Evolutionary conservation across 371 early-diverging fungal genomes (phyloP), one percentile per base, ranked within the genome.

Genomic region (Spiromyces aspiralis): DNA sequence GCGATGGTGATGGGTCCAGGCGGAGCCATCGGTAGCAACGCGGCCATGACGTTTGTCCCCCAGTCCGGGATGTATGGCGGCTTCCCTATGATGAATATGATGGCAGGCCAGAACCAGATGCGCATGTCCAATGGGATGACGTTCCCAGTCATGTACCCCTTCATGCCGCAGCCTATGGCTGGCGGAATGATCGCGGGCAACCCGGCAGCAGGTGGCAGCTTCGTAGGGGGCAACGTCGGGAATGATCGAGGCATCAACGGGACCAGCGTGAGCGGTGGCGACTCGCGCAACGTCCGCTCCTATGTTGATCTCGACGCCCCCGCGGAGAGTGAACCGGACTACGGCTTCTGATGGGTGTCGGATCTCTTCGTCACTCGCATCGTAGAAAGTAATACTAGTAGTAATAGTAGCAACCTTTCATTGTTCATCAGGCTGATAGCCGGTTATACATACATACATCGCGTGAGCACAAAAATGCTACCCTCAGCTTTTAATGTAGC

Each of bases 231-330:
- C 54, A 57, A 52, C 53, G 53, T 53, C 42, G 48, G 45, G 23
- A 56, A 55, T 42, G 47, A 49, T 45, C 44, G 43, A 43, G 55
- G 52, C 46, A 44, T 43, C 43, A 51, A 52, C 45, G 44, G 21
- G 35, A 27, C 26, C 48, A 42, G 48, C 46, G 57, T 55, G 12
- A 49, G 57, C n/a, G 54, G 55, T 1, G 60, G 55, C 20, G 70
- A 70, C 50, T 62, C 66, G 27, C 57, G 70, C 3, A 57, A 57
- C 1, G 80, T 87, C 49, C 84, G 83, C 59, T 86, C 85, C 3
- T 90, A 90, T 53, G 84, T 88, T 43, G 90, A 90, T 54, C 61
- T 88, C 53, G 90, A 90, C 69, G 87, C 86, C 25, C 90, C 90
- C 4, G 85, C 81, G 16, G 86, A 84, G 61, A 87, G 86, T 26